These are phyloP conservation scores for Immersiella caudata DNA, from an alignment of 495 filamentous ascomycete genomes.

Conservation along the genomic window DNA sequence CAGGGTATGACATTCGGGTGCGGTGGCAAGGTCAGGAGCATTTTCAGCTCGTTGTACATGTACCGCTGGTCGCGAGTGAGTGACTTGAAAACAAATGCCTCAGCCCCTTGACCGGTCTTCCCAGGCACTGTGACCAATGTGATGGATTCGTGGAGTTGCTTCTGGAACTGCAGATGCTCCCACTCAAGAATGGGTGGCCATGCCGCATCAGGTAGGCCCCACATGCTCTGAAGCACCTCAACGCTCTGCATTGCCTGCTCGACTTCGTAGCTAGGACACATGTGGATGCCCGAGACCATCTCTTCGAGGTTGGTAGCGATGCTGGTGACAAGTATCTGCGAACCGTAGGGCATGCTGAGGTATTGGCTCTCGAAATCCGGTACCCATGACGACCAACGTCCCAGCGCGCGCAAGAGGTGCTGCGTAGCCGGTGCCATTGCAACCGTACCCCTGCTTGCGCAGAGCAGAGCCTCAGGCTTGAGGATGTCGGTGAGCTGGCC, in stretches of 20 bases:
- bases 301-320: constrained; percentile 31
- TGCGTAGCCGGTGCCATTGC: constrained; percentile 33
- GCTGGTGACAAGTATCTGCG: constrained; percentile 39
- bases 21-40: constrained; percentile 30
- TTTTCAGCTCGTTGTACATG: constrained; percentile 47
- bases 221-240: constrained; percentile 34
- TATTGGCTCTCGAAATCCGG: constrained; percentile 38
- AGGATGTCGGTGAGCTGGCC: constrained; percentile 32
- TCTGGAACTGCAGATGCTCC: constrained; percentile 37
- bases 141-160: constrained; percentile 47
- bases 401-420: constrained; percentile 40
- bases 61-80: constrained; percentile 37
- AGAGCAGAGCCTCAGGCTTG: constrained; percentile 37
- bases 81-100: constrained; percentile 42
- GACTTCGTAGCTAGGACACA: constrained; percentile 41
- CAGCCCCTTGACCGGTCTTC: background rate
- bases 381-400: constrained; percentile 34
- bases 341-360: constrained; percentile 42
- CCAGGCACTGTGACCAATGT: constrained; percentile 38
- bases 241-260: constrained; percentile 42
- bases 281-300: constrained; percentile 29
- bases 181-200: constrained; percentile 42
- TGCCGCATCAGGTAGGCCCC: constrained; percentile 28
- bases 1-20: constrained; percentile 36
- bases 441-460: constrained; percentile 26